A percentile compares a stretch with the other conserved stretches of the same genome.
Conservation (phyloP, 306 rosid species). For the Lathyrus oleraceus region DNA sequence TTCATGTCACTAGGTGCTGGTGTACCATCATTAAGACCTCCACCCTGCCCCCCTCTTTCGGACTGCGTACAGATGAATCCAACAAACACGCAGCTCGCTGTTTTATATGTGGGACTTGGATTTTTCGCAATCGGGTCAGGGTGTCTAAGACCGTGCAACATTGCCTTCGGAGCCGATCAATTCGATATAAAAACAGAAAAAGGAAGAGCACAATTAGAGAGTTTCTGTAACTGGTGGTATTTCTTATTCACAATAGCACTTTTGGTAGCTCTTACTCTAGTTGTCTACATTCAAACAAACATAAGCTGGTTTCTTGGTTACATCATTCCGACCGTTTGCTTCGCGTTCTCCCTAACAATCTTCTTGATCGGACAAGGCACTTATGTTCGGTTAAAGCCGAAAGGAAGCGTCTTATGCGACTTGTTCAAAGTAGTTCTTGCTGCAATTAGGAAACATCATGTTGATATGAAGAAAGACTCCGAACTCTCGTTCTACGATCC, state of each 20-base stretch:
- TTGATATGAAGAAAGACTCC: constrained; percentile 3
- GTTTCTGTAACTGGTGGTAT: constrained; percentile 74
- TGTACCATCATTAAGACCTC: constrained; percentile 48
- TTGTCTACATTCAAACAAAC: constrained; percentile 53
- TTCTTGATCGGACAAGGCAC: constrained; percentile 42
- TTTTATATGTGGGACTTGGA: constrained; percentile 51
- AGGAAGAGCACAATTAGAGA: constrained; percentile 56
- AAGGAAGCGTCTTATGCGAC: constrained; percentile 51
- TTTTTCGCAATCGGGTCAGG: constrained; percentile 53
- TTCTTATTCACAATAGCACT: constrained; percentile 53
- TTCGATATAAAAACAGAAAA: constrained; percentile 51
- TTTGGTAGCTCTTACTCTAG: constrained; percentile 53
- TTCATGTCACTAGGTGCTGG: constrained; percentile 50
- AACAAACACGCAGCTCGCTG: constrained; percentile 33
- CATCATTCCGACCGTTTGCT: constrained; percentile 50
- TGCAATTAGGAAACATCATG: constrained; percentile 32
- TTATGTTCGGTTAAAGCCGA: constrained; percentile 43
- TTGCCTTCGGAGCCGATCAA: constrained; percentile 79
- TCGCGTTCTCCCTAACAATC: constrained; percentile 43
- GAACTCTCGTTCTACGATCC: constrained; percentile 41
- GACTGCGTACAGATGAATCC: constrained; percentile 48
- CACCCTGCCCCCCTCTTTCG: constrained; percentile 31
- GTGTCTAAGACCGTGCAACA: constrained; percentile 68
- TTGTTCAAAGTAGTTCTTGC: constrained; percentile 46
- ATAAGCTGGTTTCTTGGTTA: constrained; percentile 63